Evolutionary conservation across 176 grass and related monocot genomes (phyloP).

Genomic region (Triticum dicoccoides): DNA sequence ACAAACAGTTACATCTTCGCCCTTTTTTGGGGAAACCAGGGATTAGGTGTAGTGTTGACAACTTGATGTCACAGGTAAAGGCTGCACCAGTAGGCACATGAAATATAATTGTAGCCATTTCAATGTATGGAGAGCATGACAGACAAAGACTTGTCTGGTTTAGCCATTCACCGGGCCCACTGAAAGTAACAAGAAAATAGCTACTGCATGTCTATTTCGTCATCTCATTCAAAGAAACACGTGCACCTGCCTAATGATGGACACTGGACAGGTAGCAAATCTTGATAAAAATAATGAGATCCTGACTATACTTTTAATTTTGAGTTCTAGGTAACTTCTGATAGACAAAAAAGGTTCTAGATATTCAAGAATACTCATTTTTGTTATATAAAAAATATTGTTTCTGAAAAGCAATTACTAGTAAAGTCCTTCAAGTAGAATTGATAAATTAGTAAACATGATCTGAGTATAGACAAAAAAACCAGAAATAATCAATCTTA

Average conservation of each 20-base stretch:
- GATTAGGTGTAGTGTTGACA: background rate
- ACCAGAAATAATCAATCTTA: background rate
- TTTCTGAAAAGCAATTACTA: background rate
- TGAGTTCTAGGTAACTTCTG: conserved; percentile 18
- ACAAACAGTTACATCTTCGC: conserved; percentile 4
- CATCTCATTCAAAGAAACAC: conserved; percentile 23
- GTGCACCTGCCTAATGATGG: conserved; percentile 34
- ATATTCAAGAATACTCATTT: background rate
- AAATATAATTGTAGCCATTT: conserved; percentile 30
- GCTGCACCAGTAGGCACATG: conserved; percentile 30
- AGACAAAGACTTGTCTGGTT: conserved; percentile 42
- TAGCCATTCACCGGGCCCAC: conserved; percentile 14
- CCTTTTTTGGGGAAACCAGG: background rate
- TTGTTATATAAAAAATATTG: background rate
- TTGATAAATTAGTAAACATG: conserved; percentile 5
- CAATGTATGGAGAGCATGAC: conserved; percentile 29
- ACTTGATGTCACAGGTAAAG: conserved; percentile 33
- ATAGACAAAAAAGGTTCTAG: background rate
- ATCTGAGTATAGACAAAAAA: background rate
- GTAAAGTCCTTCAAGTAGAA: background rate
- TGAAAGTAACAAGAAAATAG: conserved; percentile 21
- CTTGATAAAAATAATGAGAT: conserved; percentile 19
- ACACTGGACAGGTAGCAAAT: conserved; percentile 36
- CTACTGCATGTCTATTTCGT: conserved; percentile 9
- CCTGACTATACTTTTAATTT: conserved; percentile 1